Base-by-base conservation (phyloP, 805 yeast genomes). In the Pichia kluyveri region DNA sequence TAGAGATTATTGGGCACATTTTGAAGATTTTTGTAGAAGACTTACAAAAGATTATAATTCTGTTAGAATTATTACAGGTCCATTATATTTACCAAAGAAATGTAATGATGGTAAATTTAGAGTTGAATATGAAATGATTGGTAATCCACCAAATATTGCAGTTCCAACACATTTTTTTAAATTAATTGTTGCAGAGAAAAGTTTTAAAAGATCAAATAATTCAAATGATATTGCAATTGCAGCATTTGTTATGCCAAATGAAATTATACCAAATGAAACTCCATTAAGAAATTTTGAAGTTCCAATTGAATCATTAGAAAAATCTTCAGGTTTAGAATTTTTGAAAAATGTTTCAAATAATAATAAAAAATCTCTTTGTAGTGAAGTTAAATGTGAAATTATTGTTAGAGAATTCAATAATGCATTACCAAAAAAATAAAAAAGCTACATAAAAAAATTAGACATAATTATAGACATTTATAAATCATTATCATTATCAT, bases 81-180 rank as follows among this genome's bases (percentile, higher is more conserved):
- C 99, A 1, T 69, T 93, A 46, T 93, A 82, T 62, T 73, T 93
- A 47, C 99, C 99, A 8, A 82, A 82, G 55, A 70, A 70, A 51
- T 81, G 80, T 2, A 59, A 63, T 2, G 96, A 90, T 61, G 96
- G 95, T 5, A 91, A 91, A 63, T 86, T 70, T 64, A 75, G 83
- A 54, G 96, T 93, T 18, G 69, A 76, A 2, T 93, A 91, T 66
- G 98, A 93, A 67, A 86, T 93, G 40, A 87, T 93, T 62, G 99
- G 99, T 2, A 86, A 88, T 57, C 99, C 99, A 11, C 98, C 99
- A 44, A 86, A 79, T 59, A 75, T 93, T 46, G 98, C 99, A 0
- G 99, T 93, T 11, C 99, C 99, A 27, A 93, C 99, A 0, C 99
- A 93, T 65, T 93, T 93, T 61, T 93, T 82, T 76, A 93, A 93